Conservation (phyloP, 2,329 filamentous ascomycete genomes). For the Colletotrichum gloeosporioides region DNA sequence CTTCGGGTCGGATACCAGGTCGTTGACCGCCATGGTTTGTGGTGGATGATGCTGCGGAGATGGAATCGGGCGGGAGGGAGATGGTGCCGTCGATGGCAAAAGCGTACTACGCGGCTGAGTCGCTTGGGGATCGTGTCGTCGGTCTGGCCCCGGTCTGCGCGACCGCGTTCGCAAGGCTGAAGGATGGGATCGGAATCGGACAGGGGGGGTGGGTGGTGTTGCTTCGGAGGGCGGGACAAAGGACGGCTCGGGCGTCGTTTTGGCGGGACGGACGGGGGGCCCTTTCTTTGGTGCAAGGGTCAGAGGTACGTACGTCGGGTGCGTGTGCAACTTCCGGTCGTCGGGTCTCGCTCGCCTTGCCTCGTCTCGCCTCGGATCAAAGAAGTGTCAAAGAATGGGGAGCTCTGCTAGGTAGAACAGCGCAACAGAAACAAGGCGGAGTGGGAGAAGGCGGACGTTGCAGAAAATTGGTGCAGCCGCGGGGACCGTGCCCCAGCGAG, state of each 20-base stretch:
- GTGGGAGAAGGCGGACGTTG: not conserved
- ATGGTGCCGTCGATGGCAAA: not conserved
- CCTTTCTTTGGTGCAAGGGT: not conserved
- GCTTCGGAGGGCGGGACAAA: not conserved
- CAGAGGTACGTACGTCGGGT: not conserved
- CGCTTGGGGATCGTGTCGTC: not conserved
- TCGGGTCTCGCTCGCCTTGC: not conserved
- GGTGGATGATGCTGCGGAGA: not conserved
- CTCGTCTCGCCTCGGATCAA: not conserved
- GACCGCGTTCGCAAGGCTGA: not conserved
- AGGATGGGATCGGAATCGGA: not conserved
- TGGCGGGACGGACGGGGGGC: not conserved
- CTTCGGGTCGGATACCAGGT: constrained; percentile 46
- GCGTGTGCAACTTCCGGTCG: not conserved
- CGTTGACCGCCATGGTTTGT: constrained; percentile 40
- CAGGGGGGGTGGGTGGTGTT: not conserved
- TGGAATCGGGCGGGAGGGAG: not conserved
- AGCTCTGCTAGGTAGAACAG: not conserved
- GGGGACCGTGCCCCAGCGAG: not conserved
- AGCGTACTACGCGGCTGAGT: not conserved
- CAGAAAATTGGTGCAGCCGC: not conserved
- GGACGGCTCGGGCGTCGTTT: not conserved
- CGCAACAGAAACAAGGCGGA: not conserved
- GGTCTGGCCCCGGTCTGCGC: not conserved
- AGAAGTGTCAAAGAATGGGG: not conserved